Evolutionary conservation across 495 filamentous ascomycete species (phyloP).

Genomic region (Melanomma pulvis-pyrius): DNA sequence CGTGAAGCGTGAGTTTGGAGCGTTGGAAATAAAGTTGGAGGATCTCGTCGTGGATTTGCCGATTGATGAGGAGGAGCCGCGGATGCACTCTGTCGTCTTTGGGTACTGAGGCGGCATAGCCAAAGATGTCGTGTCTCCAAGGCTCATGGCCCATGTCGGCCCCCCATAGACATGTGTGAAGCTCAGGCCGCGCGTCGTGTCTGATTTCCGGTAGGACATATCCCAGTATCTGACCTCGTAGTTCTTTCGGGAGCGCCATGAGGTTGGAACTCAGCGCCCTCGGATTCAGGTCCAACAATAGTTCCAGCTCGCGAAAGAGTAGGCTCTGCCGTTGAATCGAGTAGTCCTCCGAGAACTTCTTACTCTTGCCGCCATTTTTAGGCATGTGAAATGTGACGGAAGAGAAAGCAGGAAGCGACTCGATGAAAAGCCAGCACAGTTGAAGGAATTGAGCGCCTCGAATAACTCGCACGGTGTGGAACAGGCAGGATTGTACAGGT

Average conservation of each 20-base stretch:
- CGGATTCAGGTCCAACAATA: constrained; percentile 27
- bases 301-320: constrained; percentile 26
- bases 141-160: constrained; percentile 32
- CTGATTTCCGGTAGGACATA: constrained; percentile 13
- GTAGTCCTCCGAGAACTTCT: constrained; percentile 18
- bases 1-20: constrained; percentile 24
- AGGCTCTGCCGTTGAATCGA: constrained; percentile 26
- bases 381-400: not conserved
- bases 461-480: not conserved
- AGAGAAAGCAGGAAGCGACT: not conserved
- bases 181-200: constrained; percentile 12
- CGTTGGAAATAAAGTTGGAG: constrained; percentile 17
- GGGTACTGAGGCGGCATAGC: constrained; percentile 17
- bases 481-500: not conserved
- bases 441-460: not conserved
- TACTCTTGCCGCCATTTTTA: not conserved
- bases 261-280: constrained; percentile 22
- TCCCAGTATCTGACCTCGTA: constrained; percentile 18
- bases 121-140: constrained; percentile 31
- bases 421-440: not conserved
- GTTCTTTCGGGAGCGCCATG: constrained; percentile 17
- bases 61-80: constrained; percentile 22
- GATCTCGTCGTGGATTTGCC: constrained; percentile 25
- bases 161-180: constrained; percentile 28
- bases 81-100: constrained; percentile 18